Percentiles rank a stretch among this genome's conserved stretches.
phyloP scores from a whole-genome alignment of 768 basidiomycete genomes.

The Tulasnella sp. region DNA sequence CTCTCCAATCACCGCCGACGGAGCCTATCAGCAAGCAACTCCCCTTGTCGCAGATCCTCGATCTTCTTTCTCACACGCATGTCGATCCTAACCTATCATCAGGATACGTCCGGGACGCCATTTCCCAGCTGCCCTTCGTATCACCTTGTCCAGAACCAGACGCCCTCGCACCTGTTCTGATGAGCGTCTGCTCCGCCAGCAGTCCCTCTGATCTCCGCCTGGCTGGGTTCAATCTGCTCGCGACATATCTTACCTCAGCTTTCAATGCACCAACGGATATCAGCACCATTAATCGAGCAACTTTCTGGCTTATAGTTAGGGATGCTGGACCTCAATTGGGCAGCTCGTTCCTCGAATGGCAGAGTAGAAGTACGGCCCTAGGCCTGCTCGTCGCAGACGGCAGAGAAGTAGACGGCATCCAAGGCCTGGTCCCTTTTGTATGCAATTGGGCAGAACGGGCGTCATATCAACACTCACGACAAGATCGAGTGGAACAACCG shows the following conservation, averaged over 20 bases:
- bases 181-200: neutral
- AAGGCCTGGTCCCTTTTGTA: neutral
- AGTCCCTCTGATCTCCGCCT: conserved; percentile 6
- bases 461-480: neutral
- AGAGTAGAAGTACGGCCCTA: neutral
- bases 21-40: neutral
- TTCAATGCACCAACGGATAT: neutral
- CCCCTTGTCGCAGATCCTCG: conserved; percentile 2
- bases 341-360: neutral
- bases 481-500: neutral
- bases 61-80: neutral
- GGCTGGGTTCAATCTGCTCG: conserved; percentile 8
- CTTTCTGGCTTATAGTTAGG: conserved; percentile 13
- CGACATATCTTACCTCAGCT: conserved; percentile 4
- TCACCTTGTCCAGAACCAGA: conserved; percentile 8
- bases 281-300: conserved; percentile 6
- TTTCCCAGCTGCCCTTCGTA: neutral
- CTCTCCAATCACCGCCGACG: no score
- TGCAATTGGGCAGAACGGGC: neutral
- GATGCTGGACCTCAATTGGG: neutral
- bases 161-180: conserved; percentile 5
- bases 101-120: conserved; percentile 6
- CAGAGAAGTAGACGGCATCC: conserved; percentile 11
- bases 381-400: neutral
- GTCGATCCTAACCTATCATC: neutral